Conservation (phyloP, 108 stramenopile genomes). For the Pseudonitzschia delicatissima region DNA sequence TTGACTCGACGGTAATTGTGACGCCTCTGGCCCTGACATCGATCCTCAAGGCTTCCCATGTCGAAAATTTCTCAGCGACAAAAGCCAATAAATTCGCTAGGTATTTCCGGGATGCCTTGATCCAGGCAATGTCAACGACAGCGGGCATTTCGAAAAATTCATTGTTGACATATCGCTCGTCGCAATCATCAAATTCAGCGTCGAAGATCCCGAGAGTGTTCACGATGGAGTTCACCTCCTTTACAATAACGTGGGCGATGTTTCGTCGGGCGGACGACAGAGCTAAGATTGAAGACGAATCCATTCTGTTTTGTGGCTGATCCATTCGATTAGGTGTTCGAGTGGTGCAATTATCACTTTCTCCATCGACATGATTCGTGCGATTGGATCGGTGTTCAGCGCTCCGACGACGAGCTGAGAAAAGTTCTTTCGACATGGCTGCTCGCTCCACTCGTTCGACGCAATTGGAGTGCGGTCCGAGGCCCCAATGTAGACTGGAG, state of each 20-base stretch:
- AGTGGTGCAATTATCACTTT: background rate
- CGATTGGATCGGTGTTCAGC: background rate
- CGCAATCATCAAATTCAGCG: background rate
- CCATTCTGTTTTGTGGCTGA: background rate
- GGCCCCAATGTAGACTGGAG: constrained; percentile 31
- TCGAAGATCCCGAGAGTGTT: background rate
- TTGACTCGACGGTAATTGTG: background rate
- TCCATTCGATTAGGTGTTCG: background rate
- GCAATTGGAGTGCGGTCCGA: constrained; percentile 39
- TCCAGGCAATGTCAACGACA: constrained; percentile 29
- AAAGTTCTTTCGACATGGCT: constrained; percentile 18
- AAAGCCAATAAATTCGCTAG: constrained; percentile 13
- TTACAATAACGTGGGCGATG: background rate
- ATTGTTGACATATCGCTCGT: background rate
- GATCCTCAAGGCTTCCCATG: background rate
- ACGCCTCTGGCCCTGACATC: background rate
- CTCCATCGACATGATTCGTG: background rate
- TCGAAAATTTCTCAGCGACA: background rate
- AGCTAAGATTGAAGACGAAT: constrained; percentile 7
- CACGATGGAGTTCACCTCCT: constrained; percentile 1
- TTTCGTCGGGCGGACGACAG: background rate
- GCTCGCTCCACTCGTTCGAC: constrained; percentile 43
- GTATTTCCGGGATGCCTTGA: constrained; percentile 23
- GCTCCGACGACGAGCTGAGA: background rate
- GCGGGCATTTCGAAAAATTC: constrained; percentile 5